Evolutionary conservation across 805 yeast species (phyloP).

Genomic region (Candida rishiriensis): DNA sequence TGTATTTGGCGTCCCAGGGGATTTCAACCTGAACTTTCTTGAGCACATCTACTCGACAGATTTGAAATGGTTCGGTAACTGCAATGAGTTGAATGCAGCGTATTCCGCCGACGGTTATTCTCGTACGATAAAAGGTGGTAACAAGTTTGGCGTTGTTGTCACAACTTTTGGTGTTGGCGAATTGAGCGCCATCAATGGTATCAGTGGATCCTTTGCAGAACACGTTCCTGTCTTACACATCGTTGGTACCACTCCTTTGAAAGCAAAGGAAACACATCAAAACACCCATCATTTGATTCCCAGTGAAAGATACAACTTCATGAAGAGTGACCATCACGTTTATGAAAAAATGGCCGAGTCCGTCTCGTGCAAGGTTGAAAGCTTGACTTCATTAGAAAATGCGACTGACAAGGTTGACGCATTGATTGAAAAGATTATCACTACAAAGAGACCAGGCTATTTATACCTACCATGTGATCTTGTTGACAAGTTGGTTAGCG

Average conservation of each 20-base stretch:
- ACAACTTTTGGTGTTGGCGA: constrained; percentile 92
- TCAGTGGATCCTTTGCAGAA: constrained; percentile 81
- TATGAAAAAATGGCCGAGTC: constrained; percentile 60
- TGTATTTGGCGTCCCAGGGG: constrained; percentile 78
- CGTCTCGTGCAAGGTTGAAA: constrained; percentile 52
- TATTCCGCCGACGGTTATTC: constrained; percentile 91
- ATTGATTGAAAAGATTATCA: constrained; percentile 52
- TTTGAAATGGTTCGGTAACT: constrained; percentile 72
- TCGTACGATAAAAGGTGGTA: constrained; percentile 40
- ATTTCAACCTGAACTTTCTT: constrained; percentile 61
- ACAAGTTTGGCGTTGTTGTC: constrained; percentile 56
- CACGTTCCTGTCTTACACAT: constrained; percentile 75
- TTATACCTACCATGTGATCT: constrained; percentile 73
- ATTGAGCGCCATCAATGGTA: constrained; percentile 76
- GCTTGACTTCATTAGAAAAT: constrained; percentile 37
- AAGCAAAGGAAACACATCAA: constrained; percentile 18
- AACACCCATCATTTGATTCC: constrained; percentile 63
- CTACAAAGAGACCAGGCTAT: constrained; percentile 74
- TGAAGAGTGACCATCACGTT: constrained; percentile 58
- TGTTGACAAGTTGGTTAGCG: constrained; percentile 40
- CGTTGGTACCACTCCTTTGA: constrained; percentile 69
- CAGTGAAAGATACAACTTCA: constrained; percentile 34
- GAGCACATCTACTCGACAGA: constrained; percentile 58
- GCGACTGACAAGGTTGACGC: constrained; percentile 64
- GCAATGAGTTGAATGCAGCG: constrained; percentile 87